Conservation (phyloP, 352 stramenopile species). For the Globisporangium okanoganense region DNA sequence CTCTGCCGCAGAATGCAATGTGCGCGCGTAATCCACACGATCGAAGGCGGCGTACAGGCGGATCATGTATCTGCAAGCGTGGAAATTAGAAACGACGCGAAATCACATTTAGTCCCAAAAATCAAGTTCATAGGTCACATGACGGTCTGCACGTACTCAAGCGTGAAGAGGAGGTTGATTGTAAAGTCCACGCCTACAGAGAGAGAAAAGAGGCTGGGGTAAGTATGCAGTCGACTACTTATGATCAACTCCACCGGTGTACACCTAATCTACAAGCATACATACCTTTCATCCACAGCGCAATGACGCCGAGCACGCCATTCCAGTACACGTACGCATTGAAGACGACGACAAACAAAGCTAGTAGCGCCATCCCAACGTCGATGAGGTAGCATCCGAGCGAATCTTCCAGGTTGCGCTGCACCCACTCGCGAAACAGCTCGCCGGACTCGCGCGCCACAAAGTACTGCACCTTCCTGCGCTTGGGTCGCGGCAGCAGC, state of each 20-base stretch:
- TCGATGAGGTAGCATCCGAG: conserved; percentile 40
- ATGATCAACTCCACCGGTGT: background rate
- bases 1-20: conserved; percentile 52
- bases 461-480: conserved; percentile 33
- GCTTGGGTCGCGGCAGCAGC: conserved; percentile 26
- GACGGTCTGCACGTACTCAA: conserved; percentile 38
- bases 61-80: conserved; percentile 33
- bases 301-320: conserved; percentile 21
- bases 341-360: conserved; percentile 59
- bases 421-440: conserved; percentile 55
- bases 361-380: conserved; percentile 42
- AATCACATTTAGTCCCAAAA: background rate
- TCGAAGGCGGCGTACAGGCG: conserved; percentile 62
- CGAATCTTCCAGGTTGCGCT: conserved; percentile 72
- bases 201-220: background rate
- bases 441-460: conserved; percentile 34
- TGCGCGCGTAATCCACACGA: conserved; percentile 48
- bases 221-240: no score
- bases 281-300: conserved; percentile 50
- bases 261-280: background rate
- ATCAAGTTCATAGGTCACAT: background rate
- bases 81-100: no score
- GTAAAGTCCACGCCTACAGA: conserved; percentile 46
- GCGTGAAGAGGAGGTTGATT: conserved; percentile 62
- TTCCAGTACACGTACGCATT: conserved; percentile 68